phyloP scores from a whole-genome alignment of 371 early-diverging fungal species.

The Chytridiales sp. region DNA sequence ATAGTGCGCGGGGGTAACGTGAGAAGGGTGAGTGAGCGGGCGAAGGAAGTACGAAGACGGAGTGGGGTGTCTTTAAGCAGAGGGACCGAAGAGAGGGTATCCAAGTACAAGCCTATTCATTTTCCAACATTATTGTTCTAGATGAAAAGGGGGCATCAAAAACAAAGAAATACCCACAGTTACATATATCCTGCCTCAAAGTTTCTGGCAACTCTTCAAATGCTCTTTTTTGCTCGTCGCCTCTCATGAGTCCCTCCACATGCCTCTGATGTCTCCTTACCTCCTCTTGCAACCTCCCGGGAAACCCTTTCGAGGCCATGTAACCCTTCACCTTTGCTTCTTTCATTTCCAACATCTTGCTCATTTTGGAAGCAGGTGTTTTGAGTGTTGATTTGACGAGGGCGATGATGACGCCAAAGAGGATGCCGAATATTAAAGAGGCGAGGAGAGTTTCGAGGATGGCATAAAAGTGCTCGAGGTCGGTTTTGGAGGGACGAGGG shows the following conservation, averaged over 20 bases:
- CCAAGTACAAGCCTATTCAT: too few relatives aligned
- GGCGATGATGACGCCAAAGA: conserved; percentile 11
- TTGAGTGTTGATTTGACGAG: conserved; percentile 13
- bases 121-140: too few relatives aligned
- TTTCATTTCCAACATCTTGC: neutral
- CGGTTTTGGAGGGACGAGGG: neutral
- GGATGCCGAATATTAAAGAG: conserved; percentile 6
- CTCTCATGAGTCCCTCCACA: conserved; percentile 7
- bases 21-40: too few relatives aligned
- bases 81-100: too few relatives aligned
- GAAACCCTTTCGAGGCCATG: conserved; percentile 13
- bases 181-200: conserved; percentile 7
- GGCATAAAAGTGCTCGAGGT: conserved; percentile 3
- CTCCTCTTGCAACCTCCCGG: conserved; percentile 6
- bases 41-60: too few relatives aligned
- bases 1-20: too few relatives aligned
- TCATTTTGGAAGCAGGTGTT: conserved; percentile 8
- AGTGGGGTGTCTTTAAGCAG: too few relatives aligned
- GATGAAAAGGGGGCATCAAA: too few relatives aligned
- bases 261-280: conserved; percentile 8
- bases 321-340: conserved; percentile 6
- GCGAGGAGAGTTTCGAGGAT: conserved; percentile 11
- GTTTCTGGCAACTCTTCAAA: conserved; percentile 11
- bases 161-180: neutral
- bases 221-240: conserved; percentile 2